Conservation (phyloP, 352 stramenopile genomes). For the Blastocystis sp. region DNA sequence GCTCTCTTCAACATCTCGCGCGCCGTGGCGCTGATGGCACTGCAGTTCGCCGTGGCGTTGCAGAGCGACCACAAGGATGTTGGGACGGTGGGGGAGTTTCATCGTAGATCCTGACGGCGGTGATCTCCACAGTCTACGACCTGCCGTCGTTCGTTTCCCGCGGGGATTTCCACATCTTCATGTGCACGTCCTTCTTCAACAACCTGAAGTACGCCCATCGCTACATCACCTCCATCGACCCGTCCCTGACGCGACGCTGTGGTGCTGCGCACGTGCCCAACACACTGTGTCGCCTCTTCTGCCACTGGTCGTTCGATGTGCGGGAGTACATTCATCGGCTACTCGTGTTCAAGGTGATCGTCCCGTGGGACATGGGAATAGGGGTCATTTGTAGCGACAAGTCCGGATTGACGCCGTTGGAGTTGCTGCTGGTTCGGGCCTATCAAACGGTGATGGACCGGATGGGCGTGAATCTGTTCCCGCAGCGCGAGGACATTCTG, state of each 20-base stretch:
- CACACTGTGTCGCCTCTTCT: conserved; percentile 29
- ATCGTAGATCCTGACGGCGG: conserved; percentile 41
- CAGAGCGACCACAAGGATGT: conserved; percentile 46
- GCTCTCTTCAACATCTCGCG: conserved; percentile 41
- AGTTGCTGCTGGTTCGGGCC: conserved; percentile 2
- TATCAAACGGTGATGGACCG: conserved; percentile 2
- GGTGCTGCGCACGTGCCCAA: not conserved
- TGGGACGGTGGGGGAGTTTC: not conserved
- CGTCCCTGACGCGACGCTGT: not conserved
- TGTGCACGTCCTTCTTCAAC: conserved; percentile 34
- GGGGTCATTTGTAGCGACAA: not conserved
- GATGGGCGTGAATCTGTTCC: not conserved
- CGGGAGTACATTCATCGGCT: conserved; percentile 26
- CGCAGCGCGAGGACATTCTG: not conserved
- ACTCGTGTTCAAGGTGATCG: conserved; percentile 4
- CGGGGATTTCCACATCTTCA: conserved; percentile 68
- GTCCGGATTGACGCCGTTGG: not conserved
- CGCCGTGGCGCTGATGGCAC: conserved; percentile 12
- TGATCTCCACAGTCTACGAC: conserved; percentile 43
- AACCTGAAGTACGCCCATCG: conserved; percentile 16
- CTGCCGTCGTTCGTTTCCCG: conserved; percentile 32
- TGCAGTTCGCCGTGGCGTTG: conserved; percentile 3
- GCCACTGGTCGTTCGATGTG: conserved; percentile 33
- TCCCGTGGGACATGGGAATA: not conserved
- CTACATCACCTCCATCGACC: not conserved